Evolutionary conservation across 2,329 filamentous ascomycete species (phyloP), one percentile per base, ranked within the genome.

Genomic region (Alternaria ethzedia): DNA sequence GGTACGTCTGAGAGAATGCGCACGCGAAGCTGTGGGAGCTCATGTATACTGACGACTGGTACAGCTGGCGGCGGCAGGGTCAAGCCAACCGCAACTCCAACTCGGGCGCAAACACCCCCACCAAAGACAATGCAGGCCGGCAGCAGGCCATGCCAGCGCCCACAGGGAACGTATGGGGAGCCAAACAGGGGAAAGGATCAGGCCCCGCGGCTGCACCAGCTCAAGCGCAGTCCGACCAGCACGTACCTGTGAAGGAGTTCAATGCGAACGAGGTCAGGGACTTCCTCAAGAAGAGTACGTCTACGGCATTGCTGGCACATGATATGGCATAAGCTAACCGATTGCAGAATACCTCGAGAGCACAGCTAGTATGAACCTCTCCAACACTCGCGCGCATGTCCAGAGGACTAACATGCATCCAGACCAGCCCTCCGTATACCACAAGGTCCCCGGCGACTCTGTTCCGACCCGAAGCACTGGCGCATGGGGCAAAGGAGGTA

Each of bases 261-360:
- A 84, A 84, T 70, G 75, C 78, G 6, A 74, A 68, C 20, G 82
- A 83, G 66, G 78, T 83, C 63, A 80, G 76, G 70, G 76, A 79
- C 5, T 82, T 79, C 63, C 69, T 83, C 74, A 79, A 74, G 57
- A 80, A 81, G 70, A 76, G 82, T 76, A 70, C 61, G 70, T 78
- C 23, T 23, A 28, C 10, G 12, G 28, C 13, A 15, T 12, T 9
- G 20, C 25, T 20, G 6, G 10, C 6, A 2, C 10, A 28, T 20
- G 25, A 15, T 4, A 57, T 20, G 52, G 60, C 30, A 59, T 52
- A 25, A 41, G 70, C 74, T 79, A 66, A 78, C 57, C 55, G 10
- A 26, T 43, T 17, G 30, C 52, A 72, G 73, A 74, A 63, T 71
- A 79, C 60, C 62, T 74, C 25, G 76, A 78, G 56, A 74, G 66